A percentile compares a stretch with the other conserved stretches of the same genome.
phyloP scores from a whole-genome alignment of 192 early-diverging fungal genomes.

The Gonapodya prolifera region DNA sequence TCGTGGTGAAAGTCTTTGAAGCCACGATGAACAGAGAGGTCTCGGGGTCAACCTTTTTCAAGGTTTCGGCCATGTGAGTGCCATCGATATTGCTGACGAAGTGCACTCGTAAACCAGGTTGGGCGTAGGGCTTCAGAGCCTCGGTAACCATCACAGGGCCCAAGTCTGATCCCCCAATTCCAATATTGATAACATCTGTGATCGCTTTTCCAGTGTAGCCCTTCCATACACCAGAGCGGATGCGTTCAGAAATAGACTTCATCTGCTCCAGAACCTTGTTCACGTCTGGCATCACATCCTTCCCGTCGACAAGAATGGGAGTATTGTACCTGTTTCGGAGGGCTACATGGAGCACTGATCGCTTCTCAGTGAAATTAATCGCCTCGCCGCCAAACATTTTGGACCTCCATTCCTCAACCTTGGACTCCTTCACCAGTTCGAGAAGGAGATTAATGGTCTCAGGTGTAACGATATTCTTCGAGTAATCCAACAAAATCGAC shows the following conservation, averaged over 20 bases:
- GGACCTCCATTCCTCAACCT: slow-evolving; percentile 74
- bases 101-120: slow-evolving; percentile 66
- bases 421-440: slow-evolving; percentile 66
- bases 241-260: slow-evolving; percentile 62
- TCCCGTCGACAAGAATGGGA: slow-evolving; percentile 75
- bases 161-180: slow-evolving; percentile 91
- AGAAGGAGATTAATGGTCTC: slow-evolving; percentile 71
- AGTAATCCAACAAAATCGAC: slow-evolving; percentile 81
- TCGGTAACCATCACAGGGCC: slow-evolving; percentile 99
- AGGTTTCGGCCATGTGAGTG: slow-evolving; percentile 87
- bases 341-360: slow-evolving; percentile 91
- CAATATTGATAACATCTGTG: slow-evolving; percentile 95
- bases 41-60: slow-evolving; percentile 76
- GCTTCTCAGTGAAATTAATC: slow-evolving; percentile 95
- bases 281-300: slow-evolving; percentile 91
- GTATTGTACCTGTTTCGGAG: slow-evolving; percentile 72
- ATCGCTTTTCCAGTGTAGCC: slow-evolving; percentile 92
- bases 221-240: slow-evolving; percentile 86
- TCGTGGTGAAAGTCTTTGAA: slow-evolving; percentile 97
- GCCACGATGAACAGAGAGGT: slow-evolving; percentile 91
- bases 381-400: slow-evolving; percentile 91
- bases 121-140: slow-evolving; percentile 85
- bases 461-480: slow-evolving; percentile 85
- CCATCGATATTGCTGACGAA: slow-evolving; percentile 99
- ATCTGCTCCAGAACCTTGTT: slow-evolving; percentile 91